Evolutionary conservation across 192 early-diverging fungal species (phyloP).

Genomic region (Mortierella claussenii): DNA sequence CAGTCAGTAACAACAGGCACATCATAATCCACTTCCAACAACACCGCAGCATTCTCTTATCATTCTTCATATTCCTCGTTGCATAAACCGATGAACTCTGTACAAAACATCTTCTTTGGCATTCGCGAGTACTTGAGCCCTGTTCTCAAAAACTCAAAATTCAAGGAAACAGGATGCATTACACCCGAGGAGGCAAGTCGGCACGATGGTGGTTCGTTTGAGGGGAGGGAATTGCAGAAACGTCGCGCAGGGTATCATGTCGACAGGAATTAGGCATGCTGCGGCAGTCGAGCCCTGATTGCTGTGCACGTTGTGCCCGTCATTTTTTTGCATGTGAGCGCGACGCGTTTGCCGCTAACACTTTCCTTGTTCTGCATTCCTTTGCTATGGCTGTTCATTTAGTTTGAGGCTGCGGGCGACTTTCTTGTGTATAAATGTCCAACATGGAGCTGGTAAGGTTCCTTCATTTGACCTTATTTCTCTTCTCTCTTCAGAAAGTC

Average conservation of each 20-base stretch:
- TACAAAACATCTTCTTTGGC: conserved; percentile 74
- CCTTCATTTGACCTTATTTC: no score
- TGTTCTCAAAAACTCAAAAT: conserved; percentile 93
- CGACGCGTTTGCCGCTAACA: no score
- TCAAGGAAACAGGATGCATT: conserved; percentile 94
- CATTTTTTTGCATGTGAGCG: neutral
- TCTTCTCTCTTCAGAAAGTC: no score
- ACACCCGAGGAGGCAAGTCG: conserved; percentile 92
- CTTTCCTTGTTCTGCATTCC: neutral
- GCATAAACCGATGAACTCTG: conserved; percentile 57
- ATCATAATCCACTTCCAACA: no score
- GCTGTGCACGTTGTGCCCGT: neutral
- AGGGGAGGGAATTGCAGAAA: no score
- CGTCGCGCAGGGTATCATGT: no score
- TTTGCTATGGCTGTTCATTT: no score
- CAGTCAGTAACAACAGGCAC: no score
- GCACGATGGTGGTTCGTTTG: no score
- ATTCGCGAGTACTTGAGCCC: conserved; percentile 94
- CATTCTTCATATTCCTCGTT: neutral
- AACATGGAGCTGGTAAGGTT: conserved; percentile 94
- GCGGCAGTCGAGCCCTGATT: no score
- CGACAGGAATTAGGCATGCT: no score
- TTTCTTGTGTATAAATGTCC: conserved; percentile 99
- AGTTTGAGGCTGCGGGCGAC: conserved; percentile 97
- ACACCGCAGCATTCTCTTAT: no score